These are phyloP conservation scores for Zygosaccharomyces bisporus DNA, from an alignment of 805 yeast genomes.

Conservation along the genomic window DNA sequence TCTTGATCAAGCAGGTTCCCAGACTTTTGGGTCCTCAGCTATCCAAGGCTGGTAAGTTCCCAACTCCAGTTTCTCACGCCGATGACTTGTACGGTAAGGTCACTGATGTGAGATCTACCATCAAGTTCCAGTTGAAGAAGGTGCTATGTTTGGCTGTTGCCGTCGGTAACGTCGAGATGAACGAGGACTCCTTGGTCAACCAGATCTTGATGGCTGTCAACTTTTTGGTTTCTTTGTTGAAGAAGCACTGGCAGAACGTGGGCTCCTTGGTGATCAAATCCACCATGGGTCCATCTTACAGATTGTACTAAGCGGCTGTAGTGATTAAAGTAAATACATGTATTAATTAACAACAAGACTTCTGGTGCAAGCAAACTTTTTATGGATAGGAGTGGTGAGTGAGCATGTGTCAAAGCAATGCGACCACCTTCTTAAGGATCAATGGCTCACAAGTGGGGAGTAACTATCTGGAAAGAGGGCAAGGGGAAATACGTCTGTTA, in stretches of 20 bases:
- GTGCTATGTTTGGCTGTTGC: conserved; percentile 99
- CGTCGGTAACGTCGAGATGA: conserved; percentile 99
- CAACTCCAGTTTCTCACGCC: conserved; percentile 99
- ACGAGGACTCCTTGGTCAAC: conserved; percentile 90
- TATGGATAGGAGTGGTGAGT: too few species aligned
- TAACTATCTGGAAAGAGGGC: too few species aligned
- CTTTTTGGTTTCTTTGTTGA: conserved; percentile 98
- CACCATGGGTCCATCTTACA: conserved; percentile 99
- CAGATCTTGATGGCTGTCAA: conserved; percentile 98
- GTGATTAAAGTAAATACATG: background rate
- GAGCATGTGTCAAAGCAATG: too few species aligned
- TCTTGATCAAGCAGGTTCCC: conserved; percentile 99
- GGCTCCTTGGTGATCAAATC: conserved; percentile 99
- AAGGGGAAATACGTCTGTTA: too few species aligned
- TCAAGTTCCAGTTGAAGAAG: conserved; percentile 99
- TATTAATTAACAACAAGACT: background rate
- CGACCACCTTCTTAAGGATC: too few species aligned
- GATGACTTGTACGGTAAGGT: conserved; percentile 97
- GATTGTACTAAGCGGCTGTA: conserved; percentile 76
- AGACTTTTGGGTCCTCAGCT: conserved; percentile 99
- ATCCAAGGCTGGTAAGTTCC: conserved; percentile 99
- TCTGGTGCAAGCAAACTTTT: conserved; percentile 3
- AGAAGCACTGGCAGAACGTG: conserved; percentile 99
- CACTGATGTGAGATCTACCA: conserved; percentile 96
- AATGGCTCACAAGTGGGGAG: too few species aligned